Evolutionary conservation across 2,329 filamentous ascomycete species (phyloP).

Genomic region (Ceratocystis albifundus): DNA sequence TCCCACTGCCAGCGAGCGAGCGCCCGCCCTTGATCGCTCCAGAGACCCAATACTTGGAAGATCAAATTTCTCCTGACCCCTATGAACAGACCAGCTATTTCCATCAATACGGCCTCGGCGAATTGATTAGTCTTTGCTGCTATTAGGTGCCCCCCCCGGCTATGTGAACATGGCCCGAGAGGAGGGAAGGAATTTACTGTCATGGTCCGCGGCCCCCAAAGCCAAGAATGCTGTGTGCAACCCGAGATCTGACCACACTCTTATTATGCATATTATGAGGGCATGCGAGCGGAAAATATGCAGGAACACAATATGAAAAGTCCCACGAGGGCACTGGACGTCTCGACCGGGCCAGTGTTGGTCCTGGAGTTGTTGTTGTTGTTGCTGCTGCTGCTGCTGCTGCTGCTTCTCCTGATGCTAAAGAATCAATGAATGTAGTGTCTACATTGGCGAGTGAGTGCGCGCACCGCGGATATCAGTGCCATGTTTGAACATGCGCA

Average conservation of each 20-base stretch:
- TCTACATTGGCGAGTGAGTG: too few species aligned
- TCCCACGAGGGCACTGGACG: not conserved
- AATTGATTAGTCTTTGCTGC: not conserved
- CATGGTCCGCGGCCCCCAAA: not conserved
- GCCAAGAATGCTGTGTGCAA: not conserved
- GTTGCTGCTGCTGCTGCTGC: too few species aligned
- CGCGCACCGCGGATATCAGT: too few species aligned
- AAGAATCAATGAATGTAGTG: too few species aligned
- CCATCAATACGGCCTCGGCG: not conserved
- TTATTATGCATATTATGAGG: not conserved
- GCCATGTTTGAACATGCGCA: too few species aligned
- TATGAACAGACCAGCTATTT: not conserved
- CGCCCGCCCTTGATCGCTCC: too few species aligned
- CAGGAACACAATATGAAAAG: slow-evolving; percentile 1
- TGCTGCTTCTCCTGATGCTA: too few species aligned
- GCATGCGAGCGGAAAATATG: not conserved
- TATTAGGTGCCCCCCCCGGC: not conserved
- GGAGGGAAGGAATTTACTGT: not conserved
- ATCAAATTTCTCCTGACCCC: not conserved
- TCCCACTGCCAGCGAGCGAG: too few species aligned
- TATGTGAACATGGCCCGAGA: not conserved
- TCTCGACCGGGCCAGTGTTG: too few species aligned
- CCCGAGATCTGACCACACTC: not conserved
- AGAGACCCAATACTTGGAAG: not conserved
- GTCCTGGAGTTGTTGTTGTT: too few species aligned